Base-by-base conservation (phyloP, 805 yeast species). In the Zygotorulaspora florentina region DNA sequence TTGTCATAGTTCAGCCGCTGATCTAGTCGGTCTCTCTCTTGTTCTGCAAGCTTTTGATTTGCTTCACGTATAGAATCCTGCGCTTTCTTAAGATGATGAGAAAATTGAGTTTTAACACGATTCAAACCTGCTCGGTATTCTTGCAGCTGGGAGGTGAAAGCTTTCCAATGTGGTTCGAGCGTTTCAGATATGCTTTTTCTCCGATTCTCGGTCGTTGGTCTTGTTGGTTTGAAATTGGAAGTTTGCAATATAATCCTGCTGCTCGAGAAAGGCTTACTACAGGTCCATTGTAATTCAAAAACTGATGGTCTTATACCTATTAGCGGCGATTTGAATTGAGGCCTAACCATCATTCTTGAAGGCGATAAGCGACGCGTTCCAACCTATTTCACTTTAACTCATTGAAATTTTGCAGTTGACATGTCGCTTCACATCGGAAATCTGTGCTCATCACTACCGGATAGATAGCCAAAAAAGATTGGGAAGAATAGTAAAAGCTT, bases 11-110 rank as follows among this genome's bases (percentile, higher is more conserved):
- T 69, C 4, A 61, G 43, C 29, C 51, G 52, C 12, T 55, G 54
- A 35, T 66, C 69, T 1, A 56, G 58, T 31, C 66, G 62, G 33
- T 66, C 70, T 23, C 56, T 56, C 43, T 68, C 73, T 47, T 69
- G 70, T 25, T 60, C 64, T 12, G 64, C 65, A 9, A 69, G 50
- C 45, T 65, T 70, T 31, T 47, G 61, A 41, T 71, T 69, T 2
- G 71, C 73, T 16, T 62, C 65, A 36, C 53, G 57, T n/a, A 71
- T 57, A 2, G 74, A 64, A 8, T 55, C 51, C 31, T 57, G 66
- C 16, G 72, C 69, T 39, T 65, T 58, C 17, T 50, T 40, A 2
- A 45, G 49, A 28, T 62, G 65, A 10, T 45, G 35, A 9, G 51
- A 42, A 20, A 59, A 23, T 28, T 58, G 57, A 2, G 47, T 20